Conservation (phyloP, 345 rosid species). For the Hevea brasiliensis region DNA sequence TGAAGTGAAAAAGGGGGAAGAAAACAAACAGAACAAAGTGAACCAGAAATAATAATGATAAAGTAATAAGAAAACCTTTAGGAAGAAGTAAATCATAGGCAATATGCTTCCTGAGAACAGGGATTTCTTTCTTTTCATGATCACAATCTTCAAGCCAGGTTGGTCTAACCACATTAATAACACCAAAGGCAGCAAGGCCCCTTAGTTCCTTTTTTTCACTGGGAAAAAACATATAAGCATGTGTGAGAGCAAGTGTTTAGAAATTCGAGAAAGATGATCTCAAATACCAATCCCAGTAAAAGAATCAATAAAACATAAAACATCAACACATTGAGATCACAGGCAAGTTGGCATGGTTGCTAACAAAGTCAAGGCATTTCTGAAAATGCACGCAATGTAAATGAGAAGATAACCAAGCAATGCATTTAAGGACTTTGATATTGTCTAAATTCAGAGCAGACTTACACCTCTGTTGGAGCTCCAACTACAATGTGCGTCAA, state of each 20-base stretch:
- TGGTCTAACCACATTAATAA: constrained; percentile 69
- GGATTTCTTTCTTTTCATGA: constrained; percentile 70
- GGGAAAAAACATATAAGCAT: constrained; percentile 16
- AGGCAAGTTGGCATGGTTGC: constrained; percentile 1
- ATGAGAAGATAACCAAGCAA: constrained; percentile 16
- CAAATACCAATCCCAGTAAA: constrained; percentile 4
- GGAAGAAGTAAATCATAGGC: constrained; percentile 77
- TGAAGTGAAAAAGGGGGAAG: constrained; percentile 2
- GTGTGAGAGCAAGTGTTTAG: constrained; percentile 19
- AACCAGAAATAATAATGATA: constrained; percentile 7
- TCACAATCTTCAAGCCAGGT: constrained; percentile 95
- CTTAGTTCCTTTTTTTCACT: constrained; percentile 86
- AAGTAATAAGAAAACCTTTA: constrained; percentile 57
- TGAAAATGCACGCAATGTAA: background rate
- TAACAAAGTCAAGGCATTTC: background rate
- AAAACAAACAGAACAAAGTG: background rate
- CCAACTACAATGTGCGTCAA: constrained; percentile 91
- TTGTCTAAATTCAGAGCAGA: constrained; percentile 14
- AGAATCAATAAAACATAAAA: background rate
- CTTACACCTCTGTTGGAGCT: constrained; percentile 84
- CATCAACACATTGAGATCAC: background rate
- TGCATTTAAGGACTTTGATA: constrained; percentile 2
- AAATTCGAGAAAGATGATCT: background rate
- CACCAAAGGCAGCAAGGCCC: constrained; percentile 79
- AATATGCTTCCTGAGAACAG: constrained; percentile 55